Evolutionary conservation across 148 eudicot species (phyloP), one percentile per base, ranked within the genome.

Genomic region (Arbutus unedo): DNA sequence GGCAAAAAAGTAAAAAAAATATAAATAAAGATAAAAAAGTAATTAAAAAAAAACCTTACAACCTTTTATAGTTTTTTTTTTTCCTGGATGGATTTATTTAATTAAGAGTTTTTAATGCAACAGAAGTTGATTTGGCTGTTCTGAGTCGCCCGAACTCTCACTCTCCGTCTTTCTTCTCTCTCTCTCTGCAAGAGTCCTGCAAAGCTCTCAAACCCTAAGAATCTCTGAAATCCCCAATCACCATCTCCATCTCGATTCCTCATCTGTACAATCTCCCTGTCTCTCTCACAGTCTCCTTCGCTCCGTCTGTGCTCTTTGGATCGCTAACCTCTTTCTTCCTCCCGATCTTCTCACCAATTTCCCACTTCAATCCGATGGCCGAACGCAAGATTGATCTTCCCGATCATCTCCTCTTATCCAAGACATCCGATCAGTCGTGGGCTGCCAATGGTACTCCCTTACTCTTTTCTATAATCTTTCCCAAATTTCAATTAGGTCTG

Each of bases 401-500:
- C 43, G 93, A 89, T 81, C 93, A 93, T 93, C 94, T 93, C 87
- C 84, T 92, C 85, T 80, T 82, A 3, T 86, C 98, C 66, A 84
- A 86, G 66, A 81, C 64, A 14, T 74, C 87, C 77, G 89, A 87
- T 83, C 85, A 82, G 38, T 83, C 88, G 4, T 83, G 85, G 82
- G 86, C 87, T 60, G 60, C 92, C 44, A 74, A 84, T 53, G 86
- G 86, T 84, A 48, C 77, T 76, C 21, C 54, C 2, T 25, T 21
- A 15, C 49, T 57, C 19, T 8, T n/a, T 38, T n/a, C 16, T 21
- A 2, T 21, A 0, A 9, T 67, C 4, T n/a, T 8, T 47, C 51
- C 43, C 62, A 16, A 13, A 6, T 10, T 78, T 8, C 2, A 57
- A 60, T 51, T 74, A n/a, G 75, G 48, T 81, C 43, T 79, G 25